Evolutionary conservation across 257 asterid species (phyloP).

Genomic region (Paulownia fortunei): DNA sequence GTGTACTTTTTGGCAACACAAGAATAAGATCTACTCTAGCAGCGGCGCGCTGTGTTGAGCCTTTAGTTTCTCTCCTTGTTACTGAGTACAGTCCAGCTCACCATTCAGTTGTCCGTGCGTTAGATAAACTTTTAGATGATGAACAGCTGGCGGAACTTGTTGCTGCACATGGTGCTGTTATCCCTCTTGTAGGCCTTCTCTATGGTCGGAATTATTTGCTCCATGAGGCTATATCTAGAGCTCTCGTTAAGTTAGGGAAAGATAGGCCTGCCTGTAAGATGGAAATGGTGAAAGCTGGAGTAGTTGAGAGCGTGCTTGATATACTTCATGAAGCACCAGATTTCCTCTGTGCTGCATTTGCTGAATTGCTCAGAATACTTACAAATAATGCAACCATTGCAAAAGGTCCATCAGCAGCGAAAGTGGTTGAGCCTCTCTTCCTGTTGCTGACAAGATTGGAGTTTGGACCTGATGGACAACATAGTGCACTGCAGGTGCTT

Average conservation of each 20-base stretch:
- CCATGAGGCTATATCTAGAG: constrained; percentile 92
- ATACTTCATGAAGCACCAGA: constrained; percentile 95
- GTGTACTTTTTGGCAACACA: constrained; percentile 88
- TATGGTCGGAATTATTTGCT: constrained; percentile 78
- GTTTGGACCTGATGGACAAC: constrained; percentile 94
- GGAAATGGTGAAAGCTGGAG: constrained; percentile 99
- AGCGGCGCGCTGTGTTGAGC: constrained; percentile 96
- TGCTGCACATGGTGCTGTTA: constrained; percentile 96
- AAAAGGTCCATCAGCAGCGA: constrained; percentile 94
- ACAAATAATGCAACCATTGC: constrained; percentile 97
- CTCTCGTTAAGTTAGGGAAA: constrained; percentile 93
- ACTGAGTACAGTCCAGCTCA: constrained; percentile 84
- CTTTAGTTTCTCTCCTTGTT: constrained; percentile 89
- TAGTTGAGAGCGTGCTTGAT: constrained; percentile 76
- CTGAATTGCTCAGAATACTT: constrained; percentile 91
- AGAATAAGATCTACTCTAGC: constrained; percentile 92
- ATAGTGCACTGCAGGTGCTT: constrained; percentile 89
- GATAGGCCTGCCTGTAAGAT: constrained; percentile 95
- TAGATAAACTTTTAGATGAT: constrained; percentile 89
- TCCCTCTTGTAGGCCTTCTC: constrained; percentile 94
- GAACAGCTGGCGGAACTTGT: constrained; percentile 96
- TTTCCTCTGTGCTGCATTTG: constrained; percentile 89
- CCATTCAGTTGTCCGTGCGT: constrained; percentile 83
- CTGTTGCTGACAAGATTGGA: constrained; percentile 70
- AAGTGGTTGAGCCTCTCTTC: constrained; percentile 94